A percentile compares a stretch with the other conserved stretches of the same genome.
These are phyloP conservation scores for Wickerhamomyces silvicola DNA, from an alignment of 805 yeast genomes.

Conservation along the genomic window DNA sequence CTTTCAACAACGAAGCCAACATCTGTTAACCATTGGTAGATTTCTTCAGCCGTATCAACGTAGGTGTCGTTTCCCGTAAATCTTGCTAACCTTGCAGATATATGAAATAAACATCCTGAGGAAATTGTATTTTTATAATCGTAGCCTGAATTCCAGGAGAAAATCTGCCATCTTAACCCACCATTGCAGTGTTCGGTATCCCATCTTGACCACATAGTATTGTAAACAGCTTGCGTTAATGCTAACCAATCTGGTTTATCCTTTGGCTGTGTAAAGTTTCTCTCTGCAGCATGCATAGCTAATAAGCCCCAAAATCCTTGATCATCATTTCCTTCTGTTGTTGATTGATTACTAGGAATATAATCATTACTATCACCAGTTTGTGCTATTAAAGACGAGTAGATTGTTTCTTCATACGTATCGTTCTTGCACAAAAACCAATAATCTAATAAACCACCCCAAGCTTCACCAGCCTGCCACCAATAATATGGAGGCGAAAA, in stretches of 20 bases:
- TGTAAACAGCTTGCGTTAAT: slow-evolving; percentile 54
- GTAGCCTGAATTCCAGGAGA: slow-evolving; percentile 65
- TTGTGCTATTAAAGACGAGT: slow-evolving; percentile 44
- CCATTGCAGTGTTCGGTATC: slow-evolving; percentile 51
- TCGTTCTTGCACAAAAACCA: slow-evolving; percentile 64
- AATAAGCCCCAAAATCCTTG: slow-evolving; percentile 70
- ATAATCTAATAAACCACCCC: slow-evolving; percentile 60
- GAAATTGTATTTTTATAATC: slow-evolving; percentile 60
- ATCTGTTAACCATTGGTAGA: slow-evolving; percentile 54
- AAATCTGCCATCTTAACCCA: slow-evolving; percentile 69
- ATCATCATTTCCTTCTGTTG: slow-evolving; percentile 68
- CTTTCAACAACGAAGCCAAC: slow-evolving; percentile 37
- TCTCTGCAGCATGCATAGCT: slow-evolving; percentile 56
- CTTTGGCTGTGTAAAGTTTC: slow-evolving; percentile 45
- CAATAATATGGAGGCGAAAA: slow-evolving; percentile 73
- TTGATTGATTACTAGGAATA: slow-evolving; percentile 54
- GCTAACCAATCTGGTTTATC: slow-evolving; percentile 48
- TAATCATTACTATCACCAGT: slow-evolving; percentile 45
- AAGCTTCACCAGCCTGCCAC: slow-evolving; percentile 93
- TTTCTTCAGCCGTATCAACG: slow-evolving; percentile 46
- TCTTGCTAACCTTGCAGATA: slow-evolving; percentile 59
- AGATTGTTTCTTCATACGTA: slow-evolving; percentile 51
- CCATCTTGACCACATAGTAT: slow-evolving; percentile 61
- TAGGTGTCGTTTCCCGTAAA: slow-evolving; percentile 51
- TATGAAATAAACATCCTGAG: slow-evolving; percentile 55